Evolutionary conservation across 495 filamentous ascomycete genomes (phyloP).

Genomic region (Aspergillus indologenus): DNA sequence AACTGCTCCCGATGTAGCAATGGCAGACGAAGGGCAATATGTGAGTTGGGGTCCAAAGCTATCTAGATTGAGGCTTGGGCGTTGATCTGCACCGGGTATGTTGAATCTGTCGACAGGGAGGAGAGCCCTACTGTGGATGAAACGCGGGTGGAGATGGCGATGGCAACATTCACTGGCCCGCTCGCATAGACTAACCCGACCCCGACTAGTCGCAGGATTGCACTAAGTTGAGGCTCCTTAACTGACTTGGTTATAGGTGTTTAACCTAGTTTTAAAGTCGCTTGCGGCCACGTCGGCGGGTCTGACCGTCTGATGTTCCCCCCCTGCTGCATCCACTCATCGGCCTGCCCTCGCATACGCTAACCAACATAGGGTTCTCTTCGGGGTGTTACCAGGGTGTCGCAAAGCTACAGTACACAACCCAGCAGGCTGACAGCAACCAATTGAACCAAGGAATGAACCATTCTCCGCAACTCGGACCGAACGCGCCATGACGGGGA

Average conservation of each 20-base stretch:
- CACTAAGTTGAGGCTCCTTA: background rate
- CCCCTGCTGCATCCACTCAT: background rate
- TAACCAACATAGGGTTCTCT: background rate
- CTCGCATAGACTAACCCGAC: background rate
- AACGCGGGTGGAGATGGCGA: background rate
- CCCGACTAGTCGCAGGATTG: background rate
- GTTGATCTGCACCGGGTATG: background rate
- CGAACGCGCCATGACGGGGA: background rate
- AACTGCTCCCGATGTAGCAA: too few species aligned
- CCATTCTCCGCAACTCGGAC: background rate
- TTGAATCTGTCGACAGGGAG: too few species aligned
- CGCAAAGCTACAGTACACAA: background rate
- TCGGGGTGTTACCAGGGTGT: background rate
- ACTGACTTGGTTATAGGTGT: too few species aligned
- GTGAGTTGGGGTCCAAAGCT: too few species aligned
- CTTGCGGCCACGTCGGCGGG: background rate
- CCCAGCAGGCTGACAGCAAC: background rate
- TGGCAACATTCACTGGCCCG: background rate
- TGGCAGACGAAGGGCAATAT: too few species aligned
- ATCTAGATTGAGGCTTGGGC: background rate
- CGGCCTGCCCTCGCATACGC: conserved; percentile 2
- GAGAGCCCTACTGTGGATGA: background rate
- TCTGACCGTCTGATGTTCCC: background rate
- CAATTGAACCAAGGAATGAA: background rate
- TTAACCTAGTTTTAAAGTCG: background rate